Evolutionary conservation across 208 protist species (phyloP).

Genomic region (Leishmania tarentolae): DNA sequence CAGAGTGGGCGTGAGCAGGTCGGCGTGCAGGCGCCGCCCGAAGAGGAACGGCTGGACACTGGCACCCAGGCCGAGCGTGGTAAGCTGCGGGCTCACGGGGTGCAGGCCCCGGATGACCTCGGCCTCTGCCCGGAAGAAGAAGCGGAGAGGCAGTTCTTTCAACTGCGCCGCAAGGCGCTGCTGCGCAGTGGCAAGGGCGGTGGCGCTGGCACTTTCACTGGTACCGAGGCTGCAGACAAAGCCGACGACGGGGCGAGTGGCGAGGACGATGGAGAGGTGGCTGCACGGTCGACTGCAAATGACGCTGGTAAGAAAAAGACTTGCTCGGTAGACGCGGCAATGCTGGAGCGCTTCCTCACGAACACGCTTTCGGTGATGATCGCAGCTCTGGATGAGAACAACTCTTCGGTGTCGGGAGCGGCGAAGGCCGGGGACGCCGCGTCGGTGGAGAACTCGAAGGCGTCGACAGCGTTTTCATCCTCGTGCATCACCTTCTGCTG

Average conservation of each 20-base stretch:
- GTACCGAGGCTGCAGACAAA: constrained; percentile 5
- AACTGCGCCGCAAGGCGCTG: constrained; percentile 22
- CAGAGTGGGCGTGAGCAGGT: constrained; percentile 54
- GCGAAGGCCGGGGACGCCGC: constrained; percentile 8
- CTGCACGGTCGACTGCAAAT: neutral
- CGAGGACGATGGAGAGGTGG: constrained; percentile 3
- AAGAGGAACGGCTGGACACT: constrained; percentile 56
- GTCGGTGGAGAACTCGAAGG: constrained; percentile 18
- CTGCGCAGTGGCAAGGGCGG: constrained; percentile 18
- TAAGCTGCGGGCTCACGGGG: constrained; percentile 29
- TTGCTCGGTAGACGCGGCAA: constrained; percentile 49
- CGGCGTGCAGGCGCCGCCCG: constrained; percentile 56
- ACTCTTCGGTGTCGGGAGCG: constrained; percentile 13
- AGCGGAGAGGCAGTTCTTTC: constrained; percentile 41
- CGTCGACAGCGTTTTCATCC: constrained; percentile 57
- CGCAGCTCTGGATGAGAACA: constrained; percentile 73
- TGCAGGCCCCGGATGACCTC: constrained; percentile 72
- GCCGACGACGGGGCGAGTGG: constrained; percentile 3
- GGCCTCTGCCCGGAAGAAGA: constrained; percentile 77
- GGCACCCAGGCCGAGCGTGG: constrained; percentile 66
- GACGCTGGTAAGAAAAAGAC: neutral
- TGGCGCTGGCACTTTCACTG: constrained; percentile 6
- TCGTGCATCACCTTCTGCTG: constrained; percentile 56
- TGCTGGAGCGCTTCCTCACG: constrained; percentile 63
- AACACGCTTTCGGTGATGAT: constrained; percentile 71